Percentiles rank a stretch among this genome's conserved stretches.
Conservation (phyloP, 441 rosid species). For the Jatropha podagrica region DNA sequence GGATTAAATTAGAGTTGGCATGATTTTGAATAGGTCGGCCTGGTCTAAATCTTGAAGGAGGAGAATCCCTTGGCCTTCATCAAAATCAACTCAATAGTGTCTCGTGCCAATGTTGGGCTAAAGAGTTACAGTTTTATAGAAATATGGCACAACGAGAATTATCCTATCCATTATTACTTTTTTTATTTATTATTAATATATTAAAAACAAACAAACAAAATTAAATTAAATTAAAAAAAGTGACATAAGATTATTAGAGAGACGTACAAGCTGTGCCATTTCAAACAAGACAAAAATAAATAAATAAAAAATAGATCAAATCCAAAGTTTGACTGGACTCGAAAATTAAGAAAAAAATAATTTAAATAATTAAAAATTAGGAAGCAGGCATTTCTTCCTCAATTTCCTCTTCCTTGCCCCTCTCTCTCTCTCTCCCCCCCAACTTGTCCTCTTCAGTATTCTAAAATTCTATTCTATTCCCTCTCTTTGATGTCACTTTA, state of each 20-base stretch:
- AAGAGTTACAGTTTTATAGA: slow-evolving; percentile 5
- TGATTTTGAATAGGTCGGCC: no score
- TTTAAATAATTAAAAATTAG: background rate
- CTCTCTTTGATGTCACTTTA: slow-evolving; percentile 21
- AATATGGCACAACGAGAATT: background rate
- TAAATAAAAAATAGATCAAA: slow-evolving; percentile 29
- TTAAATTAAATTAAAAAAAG: background rate
- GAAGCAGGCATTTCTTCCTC: slow-evolving; percentile 1
- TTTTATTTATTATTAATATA: background rate
- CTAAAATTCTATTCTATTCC: background rate
- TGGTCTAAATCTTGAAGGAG: background rate
- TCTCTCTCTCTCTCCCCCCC: background rate
- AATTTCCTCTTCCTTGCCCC: slow-evolving; percentile 9
- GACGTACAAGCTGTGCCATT: slow-evolving; percentile 7
- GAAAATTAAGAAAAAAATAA: background rate
- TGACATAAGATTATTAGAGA: background rate
- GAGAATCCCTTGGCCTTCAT: background rate
- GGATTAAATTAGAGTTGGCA: no score
- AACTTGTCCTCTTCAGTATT: slow-evolving; percentile 4
- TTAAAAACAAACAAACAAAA: background rate
- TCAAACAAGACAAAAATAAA: slow-evolving; percentile 19
- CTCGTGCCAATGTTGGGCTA: slow-evolving; percentile 16
- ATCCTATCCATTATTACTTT: background rate
- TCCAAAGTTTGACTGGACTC: slow-evolving; percentile 51
- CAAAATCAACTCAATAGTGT: slow-evolving; percentile 12